Evolutionary conservation across 78 protist genomes (phyloP).

Genomic region (Anaeramoeba flamelloides): DNA sequence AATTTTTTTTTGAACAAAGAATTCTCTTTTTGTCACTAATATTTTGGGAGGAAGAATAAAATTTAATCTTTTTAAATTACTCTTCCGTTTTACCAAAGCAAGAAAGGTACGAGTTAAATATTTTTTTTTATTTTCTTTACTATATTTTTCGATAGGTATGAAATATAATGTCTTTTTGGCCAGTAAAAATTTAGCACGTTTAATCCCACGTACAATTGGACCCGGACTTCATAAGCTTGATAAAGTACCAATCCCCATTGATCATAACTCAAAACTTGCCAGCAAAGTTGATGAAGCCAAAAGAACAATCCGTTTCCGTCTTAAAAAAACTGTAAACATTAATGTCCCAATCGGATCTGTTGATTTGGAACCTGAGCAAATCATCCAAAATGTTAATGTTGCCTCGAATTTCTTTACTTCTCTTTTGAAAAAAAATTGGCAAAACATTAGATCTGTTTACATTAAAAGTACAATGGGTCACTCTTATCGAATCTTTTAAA

Average conservation of each 20-base stretch:
- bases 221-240: constrained; percentile 97
- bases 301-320: constrained; percentile 91
- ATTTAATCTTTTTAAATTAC: too few relatives aligned
- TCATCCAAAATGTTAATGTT: constrained; percentile 58
- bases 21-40: too few relatives aligned
- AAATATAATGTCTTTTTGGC: constrained; percentile 93
- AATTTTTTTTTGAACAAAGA: too few relatives aligned
- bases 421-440: constrained; percentile 99
- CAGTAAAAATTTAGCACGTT: constrained; percentile 78
- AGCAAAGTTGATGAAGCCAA: constrained; percentile 73
- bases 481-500: constrained; percentile 70
- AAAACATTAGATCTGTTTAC: constrained; percentile 84
- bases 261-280: constrained; percentile 58
- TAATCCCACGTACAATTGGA: constrained; percentile 90
- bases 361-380: constrained; percentile 62
- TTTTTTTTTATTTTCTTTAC: too few relatives aligned
- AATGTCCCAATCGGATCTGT: constrained; percentile 93
- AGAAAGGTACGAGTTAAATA: too few relatives aligned
- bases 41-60: too few relatives aligned
- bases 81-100: too few relatives aligned
- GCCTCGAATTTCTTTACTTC: constrained; percentile 93
- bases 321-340: constrained; percentile 92
- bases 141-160: too few relatives aligned
- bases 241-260: constrained; percentile 92
- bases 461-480: constrained; percentile 91